Percentiles rank a stretch among this genome's conserved stretches.
Conservation (phyloP, 768 basidiomycete species). For the Leccinum rimulosum region DNA sequence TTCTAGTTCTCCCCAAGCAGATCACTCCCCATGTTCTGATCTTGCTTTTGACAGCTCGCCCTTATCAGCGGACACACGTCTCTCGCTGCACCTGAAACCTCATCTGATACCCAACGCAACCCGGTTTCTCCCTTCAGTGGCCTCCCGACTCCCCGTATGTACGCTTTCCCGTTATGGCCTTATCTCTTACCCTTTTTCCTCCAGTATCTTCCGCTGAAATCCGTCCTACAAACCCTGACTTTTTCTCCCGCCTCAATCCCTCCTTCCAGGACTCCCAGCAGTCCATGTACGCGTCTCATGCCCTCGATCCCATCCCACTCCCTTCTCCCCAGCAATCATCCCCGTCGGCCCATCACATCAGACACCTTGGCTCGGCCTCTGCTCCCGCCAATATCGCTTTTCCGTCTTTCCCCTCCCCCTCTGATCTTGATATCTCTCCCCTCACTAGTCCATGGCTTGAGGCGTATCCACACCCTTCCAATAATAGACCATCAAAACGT, state of each 20-base stretch:
- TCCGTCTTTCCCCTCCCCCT: constrained; percentile 44
- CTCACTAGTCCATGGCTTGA: constrained; percentile 81
- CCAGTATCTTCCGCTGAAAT: constrained; percentile 66
- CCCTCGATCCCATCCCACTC: constrained; percentile 25
- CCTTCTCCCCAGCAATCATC: constrained; percentile 32
- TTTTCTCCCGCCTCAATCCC: constrained; percentile 60
- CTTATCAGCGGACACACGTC: constrained; percentile 52
- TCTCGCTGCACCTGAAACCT: constrained; percentile 36
- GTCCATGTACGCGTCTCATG: constrained; percentile 25
- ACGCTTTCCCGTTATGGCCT: constrained; percentile 10
- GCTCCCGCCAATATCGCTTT: constrained; percentile 78
- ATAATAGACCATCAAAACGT: constrained; percentile 42
- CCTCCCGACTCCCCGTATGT: constrained; percentile 67
- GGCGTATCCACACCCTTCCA: constrained; percentile 43
- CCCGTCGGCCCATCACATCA: constrained; percentile 27
- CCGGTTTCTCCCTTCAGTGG: constrained; percentile 42
- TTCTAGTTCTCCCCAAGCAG: neutral
- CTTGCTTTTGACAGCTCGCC: constrained; percentile 49
- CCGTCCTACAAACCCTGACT: constrained; percentile 57
- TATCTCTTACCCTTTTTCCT: constrained; percentile 13
- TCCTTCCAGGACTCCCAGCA: constrained; percentile 36
- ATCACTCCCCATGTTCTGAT: constrained; percentile 13
- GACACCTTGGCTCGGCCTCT: constrained; percentile 49
- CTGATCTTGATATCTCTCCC: constrained; percentile 72
- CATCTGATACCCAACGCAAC: constrained; percentile 35